Percentiles rank a stretch among this genome's conserved stretches.
Conservation (phyloP, 192 early-diverging fungal genomes). For the Phycomyces blakesleeanus region DNA sequence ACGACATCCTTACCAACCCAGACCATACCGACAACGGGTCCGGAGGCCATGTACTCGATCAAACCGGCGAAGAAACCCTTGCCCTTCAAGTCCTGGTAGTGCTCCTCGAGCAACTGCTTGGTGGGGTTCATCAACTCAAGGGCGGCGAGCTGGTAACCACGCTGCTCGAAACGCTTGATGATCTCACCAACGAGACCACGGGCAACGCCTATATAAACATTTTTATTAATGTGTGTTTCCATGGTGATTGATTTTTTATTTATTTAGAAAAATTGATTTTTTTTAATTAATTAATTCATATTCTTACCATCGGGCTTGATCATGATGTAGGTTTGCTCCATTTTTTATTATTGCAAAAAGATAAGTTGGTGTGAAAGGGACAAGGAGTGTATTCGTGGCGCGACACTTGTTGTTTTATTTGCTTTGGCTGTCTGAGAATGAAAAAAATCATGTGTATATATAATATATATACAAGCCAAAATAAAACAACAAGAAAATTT, state of each 20-base stretch:
- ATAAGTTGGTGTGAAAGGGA: background rate
- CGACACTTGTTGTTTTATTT: background rate
- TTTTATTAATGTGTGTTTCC: too few species aligned
- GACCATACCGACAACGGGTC: constrained; percentile 95
- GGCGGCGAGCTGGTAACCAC: constrained; percentile 86
- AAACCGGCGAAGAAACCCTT: constrained; percentile 92
- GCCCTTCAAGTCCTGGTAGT: constrained; percentile 73
- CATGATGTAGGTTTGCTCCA: constrained; percentile 58
- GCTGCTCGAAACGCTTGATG: constrained; percentile 88
- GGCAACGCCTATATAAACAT: constrained; percentile 46
- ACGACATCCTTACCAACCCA: constrained; percentile 87
- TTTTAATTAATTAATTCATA: background rate
- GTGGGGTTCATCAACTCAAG: constrained; percentile 74
- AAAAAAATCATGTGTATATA: too few species aligned
- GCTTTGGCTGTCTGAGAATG: background rate
- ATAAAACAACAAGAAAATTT: too few species aligned
- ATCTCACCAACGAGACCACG: constrained; percentile 90
- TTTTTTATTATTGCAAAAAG: constrained; percentile 21
- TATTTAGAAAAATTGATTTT: too few species aligned
- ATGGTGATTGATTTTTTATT: too few species aligned
- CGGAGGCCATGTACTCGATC: constrained; percentile 79
- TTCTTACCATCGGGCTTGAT: constrained; percentile 47
- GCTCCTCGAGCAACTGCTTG: constrained; percentile 52
- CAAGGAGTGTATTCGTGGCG: background rate
- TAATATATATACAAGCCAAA: too few species aligned